phyloP scores from a whole-genome alignment of 352 stramenopile genomes.

The Phytopythium sindhum region DNA sequence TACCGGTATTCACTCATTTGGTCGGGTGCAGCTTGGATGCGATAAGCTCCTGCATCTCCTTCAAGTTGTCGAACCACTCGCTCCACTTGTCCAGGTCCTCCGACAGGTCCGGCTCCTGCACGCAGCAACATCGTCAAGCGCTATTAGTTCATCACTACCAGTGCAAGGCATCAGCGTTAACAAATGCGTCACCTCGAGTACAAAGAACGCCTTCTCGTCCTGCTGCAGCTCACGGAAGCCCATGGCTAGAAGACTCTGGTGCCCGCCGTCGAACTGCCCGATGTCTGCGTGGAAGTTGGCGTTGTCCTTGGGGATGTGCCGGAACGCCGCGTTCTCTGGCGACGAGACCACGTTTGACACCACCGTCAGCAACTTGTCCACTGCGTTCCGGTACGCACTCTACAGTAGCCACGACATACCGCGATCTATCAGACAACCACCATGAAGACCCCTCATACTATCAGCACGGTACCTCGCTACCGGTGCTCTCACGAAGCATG shows the following conservation, averaged over 20 bases:
- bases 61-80: constrained; percentile 75
- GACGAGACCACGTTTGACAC: constrained; percentile 65
- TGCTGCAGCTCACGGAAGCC: constrained; percentile 64
- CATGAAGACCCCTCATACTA: background rate
- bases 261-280: constrained; percentile 54
- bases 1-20: background rate
- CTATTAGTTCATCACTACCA: background rate
- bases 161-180: background rate
- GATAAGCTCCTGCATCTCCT: constrained; percentile 55
- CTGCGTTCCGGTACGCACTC: constrained; percentile 26
- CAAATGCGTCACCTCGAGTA: constrained; percentile 45
- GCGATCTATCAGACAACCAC: background rate
- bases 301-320: constrained; percentile 75
- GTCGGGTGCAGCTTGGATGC: constrained; percentile 22
- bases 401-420: constrained; percentile 6
- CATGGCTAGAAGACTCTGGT: constrained; percentile 63
- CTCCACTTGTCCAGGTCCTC: constrained; percentile 79
- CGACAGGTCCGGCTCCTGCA: constrained; percentile 66
- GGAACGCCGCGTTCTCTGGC: constrained; percentile 66
- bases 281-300: constrained; percentile 63
- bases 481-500: constrained; percentile 40
- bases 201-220: constrained; percentile 51
- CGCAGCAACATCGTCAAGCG: background rate
- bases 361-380: constrained; percentile 51
- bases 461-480: constrained; percentile 16